Evolutionary conservation across 1,284 basidiomycete species (phyloP).

Genomic region (Cutaneotrichosporon curvatum): DNA sequence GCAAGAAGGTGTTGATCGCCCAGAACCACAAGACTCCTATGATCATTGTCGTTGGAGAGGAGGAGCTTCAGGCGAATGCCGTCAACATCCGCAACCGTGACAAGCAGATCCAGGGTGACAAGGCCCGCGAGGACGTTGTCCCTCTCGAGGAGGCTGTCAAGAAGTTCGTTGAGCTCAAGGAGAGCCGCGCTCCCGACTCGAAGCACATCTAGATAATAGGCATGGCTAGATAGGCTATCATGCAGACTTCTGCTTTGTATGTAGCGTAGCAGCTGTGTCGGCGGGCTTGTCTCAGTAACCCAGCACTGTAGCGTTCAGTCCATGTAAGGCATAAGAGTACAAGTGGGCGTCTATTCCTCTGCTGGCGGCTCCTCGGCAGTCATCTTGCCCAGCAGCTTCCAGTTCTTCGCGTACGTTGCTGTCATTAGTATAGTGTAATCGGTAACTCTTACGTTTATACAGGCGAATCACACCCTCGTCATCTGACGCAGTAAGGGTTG

Average conservation of each 20-base stretch:
- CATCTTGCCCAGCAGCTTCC: conserved; percentile 45
- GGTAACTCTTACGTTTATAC: conserved; percentile 61
- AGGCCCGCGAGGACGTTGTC: conserved; percentile 44
- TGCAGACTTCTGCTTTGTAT: too few relatives aligned
- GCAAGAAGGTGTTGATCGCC: conserved; percentile 92
- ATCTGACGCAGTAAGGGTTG: conserved; percentile 76
- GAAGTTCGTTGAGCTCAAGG: conserved; percentile 36
- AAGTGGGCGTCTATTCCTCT: conserved; percentile 24
- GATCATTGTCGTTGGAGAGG: conserved; percentile 85
- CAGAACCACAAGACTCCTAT: conserved; percentile 95
- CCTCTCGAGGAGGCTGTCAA: conserved; percentile 33
- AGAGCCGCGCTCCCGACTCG: conserved; percentile 26
- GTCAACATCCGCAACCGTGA: conserved; percentile 95
- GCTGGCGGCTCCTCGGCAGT: conserved; percentile 42
- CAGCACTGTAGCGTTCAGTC: too few relatives aligned
- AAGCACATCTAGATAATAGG: conserved; percentile 14
- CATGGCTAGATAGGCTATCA: background rate
- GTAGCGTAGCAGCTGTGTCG: too few relatives aligned
- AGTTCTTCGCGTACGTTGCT: conserved; percentile 45
- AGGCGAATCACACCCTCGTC: conserved; percentile 81
- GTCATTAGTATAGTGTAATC: conserved; percentile 12
- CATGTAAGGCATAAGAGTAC: too few relatives aligned
- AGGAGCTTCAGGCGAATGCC: conserved; percentile 73
- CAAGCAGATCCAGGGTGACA: conserved; percentile 52
- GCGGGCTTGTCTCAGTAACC: too few relatives aligned